Evolutionary conservation across 805 yeast species (phyloP), one percentile per base, ranked within the genome.

Genomic region (Pichia deserticola): DNA sequence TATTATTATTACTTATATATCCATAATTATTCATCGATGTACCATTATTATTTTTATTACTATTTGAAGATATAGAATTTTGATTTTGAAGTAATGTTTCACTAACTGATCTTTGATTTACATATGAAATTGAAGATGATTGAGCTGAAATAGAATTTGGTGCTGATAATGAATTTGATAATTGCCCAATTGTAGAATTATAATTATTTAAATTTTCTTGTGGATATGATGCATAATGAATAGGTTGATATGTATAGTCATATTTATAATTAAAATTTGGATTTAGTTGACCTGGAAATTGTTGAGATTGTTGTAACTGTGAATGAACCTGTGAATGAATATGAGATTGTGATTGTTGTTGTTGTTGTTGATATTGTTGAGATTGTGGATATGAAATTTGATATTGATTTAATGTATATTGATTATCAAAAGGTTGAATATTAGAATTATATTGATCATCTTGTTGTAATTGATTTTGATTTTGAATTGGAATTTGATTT

Each of bases 311-410:
- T n/a, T 7, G 27, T 45, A 29, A 41, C 11, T 37, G 48, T 20
- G 20, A 20, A 20, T 20, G 20, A 20, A 20, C 20, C 6, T 36
- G 35, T 37, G 12, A 25, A 30, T 45, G 39, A n/a, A n/a, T n/a
- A n/a, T 36, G 20, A 20, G 13, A 27, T 36, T 29, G 42, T 10
- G 20, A 11, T 45, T 32, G 32, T 47, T 52, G 42, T 54, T 48
- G 56, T 43, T 51, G 52, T 45, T 52, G 49, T 46, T 52, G 56
- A 20, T 44, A 49, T 9, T 42, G 40, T 39, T 40, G 41, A 7
- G 32, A 30, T 36, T 38, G 10, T 30, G 27, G 25, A 39, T 27
- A n/a, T 40, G 42, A 36, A 48, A 45, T 25, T 51, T 51, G 30
- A 57, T 32, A 34, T 34, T 34, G 28, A 25, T 38, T n/a, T 11